A percentile compares a stretch with the other conserved stretches of the same genome.
phyloP scores from a whole-genome alignment of 306 rosid species.

The Prunus fruticosa region DNA sequence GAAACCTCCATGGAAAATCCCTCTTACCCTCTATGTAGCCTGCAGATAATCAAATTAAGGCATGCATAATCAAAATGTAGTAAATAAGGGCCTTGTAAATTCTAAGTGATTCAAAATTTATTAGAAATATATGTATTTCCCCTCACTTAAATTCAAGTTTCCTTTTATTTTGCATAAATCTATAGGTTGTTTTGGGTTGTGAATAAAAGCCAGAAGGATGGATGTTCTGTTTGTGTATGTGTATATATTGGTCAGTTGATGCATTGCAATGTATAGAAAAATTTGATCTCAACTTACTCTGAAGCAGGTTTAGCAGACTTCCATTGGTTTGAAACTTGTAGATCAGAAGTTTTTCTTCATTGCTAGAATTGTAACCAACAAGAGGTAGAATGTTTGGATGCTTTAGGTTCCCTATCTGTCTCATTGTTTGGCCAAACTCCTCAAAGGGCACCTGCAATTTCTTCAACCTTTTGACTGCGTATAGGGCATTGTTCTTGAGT shows the following conservation, averaged over 20 bases:
- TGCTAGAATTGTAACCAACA: constrained; percentile 46
- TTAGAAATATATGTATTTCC: neutral
- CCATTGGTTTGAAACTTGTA: constrained; percentile 73
- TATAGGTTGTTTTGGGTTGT: no score
- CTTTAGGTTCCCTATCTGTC: constrained; percentile 42
- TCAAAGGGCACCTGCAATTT: constrained; percentile 53
- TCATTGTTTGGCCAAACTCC: constrained; percentile 56
- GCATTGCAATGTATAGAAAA: neutral
- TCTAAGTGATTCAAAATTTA: neutral
- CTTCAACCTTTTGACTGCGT: constrained; percentile 76
- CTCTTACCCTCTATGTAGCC: constrained; percentile 50
- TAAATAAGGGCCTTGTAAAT: neutral
- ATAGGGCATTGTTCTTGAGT: constrained; percentile 43
- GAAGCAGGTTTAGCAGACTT: constrained; percentile 63
- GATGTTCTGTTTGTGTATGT: neutral
- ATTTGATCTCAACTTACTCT: constrained; percentile 38
- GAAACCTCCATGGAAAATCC: constrained; percentile 55
- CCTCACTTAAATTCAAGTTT: no score
- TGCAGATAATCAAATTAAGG: constrained; percentile 31
- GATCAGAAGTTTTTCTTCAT: constrained; percentile 67
- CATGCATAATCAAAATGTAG: neutral
- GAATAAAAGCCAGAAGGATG: neutral
- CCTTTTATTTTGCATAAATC: no score
- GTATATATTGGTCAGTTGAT: neutral
- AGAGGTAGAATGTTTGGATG: constrained; percentile 70